Evolutionary conservation across 129 eudicot species (phyloP), one percentile per base, ranked within the genome.

Genomic region (Centaurea solstitialis): DNA sequence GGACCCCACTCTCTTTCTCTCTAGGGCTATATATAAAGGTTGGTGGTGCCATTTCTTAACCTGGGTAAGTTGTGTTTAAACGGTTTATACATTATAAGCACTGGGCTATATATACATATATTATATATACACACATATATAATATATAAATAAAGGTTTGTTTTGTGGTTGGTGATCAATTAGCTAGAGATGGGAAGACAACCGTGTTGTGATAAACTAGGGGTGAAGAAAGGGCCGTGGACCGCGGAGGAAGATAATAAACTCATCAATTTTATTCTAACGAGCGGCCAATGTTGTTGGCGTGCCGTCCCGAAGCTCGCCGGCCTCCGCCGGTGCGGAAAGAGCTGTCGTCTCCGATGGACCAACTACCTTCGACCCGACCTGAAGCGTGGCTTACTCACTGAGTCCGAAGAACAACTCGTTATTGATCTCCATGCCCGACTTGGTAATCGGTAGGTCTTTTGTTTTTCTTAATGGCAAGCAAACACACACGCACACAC

Each of bases 171-270:
- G 80, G 30, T 30, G 12, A 1, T 26, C 30, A 2, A 26, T 26
- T 26, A 26, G 2, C 41, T 67, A 23, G 33, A 21, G 59, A 94
- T 95, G 99, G 99, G 99, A 45, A 88, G 99, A 73, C 99, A 95
- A 47, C 99, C 99, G 35, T 95, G 99, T 47, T 95, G 99, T 68
- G 99, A 95, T 74, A 95, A 95, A 77, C 89, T 95, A 30, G 99
- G 99, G 74, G 98, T 95, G 88, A 95, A 95, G 93, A 95, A 95
- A 85, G 99, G 98, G 74, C 97, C 99, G 1, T 93, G 99, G 99
- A 93, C 99, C 28, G 97, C 95, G 12, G 99, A 95, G 83, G 99
- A 95, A 83, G 99, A 95, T 77, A 95, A 93, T 86, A 95, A 95
- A 73, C 93, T 95, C 35, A 87, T 95, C 77, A 93, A 86, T 50